These are phyloP conservation scores for Yarrowia sp. DNA, from an alignment of 805 yeast species.

Conservation along the genomic window DNA sequence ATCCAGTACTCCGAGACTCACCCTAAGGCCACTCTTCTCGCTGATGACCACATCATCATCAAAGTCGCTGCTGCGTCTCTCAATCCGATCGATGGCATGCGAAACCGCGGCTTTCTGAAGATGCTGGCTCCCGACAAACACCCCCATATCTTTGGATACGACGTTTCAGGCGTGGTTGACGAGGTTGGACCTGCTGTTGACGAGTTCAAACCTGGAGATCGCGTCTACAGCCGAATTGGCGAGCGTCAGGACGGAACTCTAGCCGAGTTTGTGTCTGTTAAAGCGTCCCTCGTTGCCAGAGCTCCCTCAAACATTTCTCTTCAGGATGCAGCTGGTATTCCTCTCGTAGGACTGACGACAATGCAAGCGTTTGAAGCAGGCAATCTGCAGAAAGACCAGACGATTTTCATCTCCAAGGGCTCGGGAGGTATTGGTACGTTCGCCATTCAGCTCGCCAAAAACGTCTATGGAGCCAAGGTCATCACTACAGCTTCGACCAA, in stretches of 20 bases:
- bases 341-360: slow-evolving; percentile 42
- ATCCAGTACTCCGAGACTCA: neutral
- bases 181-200: slow-evolving; percentile 43
- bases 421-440: slow-evolving; percentile 42
- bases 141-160: slow-evolving; percentile 44
- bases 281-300: slow-evolving; percentile 28
- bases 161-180: slow-evolving; percentile 45
- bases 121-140: slow-evolving; percentile 29
- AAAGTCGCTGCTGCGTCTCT: slow-evolving; percentile 43
- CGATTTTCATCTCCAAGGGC: slow-evolving; percentile 42
- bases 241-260: slow-evolving; percentile 40
- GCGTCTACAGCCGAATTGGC: slow-evolving; percentile 40
- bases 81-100: slow-evolving; percentile 45
- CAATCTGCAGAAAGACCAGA: slow-evolving; percentile 39
- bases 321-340: slow-evolving; percentile 43
- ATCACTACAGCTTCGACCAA: slow-evolving; percentile 43
- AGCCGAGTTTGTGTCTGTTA: slow-evolving; percentile 42
- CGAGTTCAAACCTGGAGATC: slow-evolving; percentile 43
- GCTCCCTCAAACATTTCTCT: slow-evolving; percentile 43
- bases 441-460: slow-evolving; percentile 42
- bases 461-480: slow-evolving; percentile 43
- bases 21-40: neutral
- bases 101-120: slow-evolving; percentile 40
- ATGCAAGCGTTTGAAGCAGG: slow-evolving; percentile 40
- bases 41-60: slow-evolving; percentile 40